Base-by-base conservation (phyloP, 768 basidiomycete species). In the Boletus reticulatus region DNA sequence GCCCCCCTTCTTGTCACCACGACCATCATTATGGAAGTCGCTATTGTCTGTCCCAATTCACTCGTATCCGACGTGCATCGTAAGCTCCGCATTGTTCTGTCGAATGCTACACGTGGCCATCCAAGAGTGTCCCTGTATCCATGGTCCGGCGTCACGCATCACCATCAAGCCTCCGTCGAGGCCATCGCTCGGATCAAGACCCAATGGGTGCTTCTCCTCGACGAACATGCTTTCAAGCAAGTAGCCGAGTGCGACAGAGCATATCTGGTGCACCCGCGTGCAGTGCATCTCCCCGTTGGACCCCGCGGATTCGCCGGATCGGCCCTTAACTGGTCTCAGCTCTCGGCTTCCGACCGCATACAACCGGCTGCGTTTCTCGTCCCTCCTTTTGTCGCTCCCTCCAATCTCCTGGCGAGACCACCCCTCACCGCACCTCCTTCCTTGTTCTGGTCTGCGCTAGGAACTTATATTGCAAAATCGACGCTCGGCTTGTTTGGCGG, bases 311-410 rank as follows among this genome's bases (percentile, higher is more conserved):
- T 72, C 27, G 49, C 61, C 10, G 66, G 55, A 17, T 55, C 63
- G 3, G 50, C 66, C 12, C 55, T 45, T 29, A 67, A 71, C 52
- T 60, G 59, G 36, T 67, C 73, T n/a, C 76, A 68, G 46, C 55
- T 77, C 42, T 49, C 58, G n/a, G 65, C 73, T 6, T 67, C 71
- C 10, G 62, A 64, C 0, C 55, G 57, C 9, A 63, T 72, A 20
- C 74, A 73, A 31, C 66, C 76, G 24, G 83, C 80, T 4, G 65
- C 72, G 4, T 83, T 80, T 66, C 72, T 89, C 3, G 63, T 82
- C 4, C 88, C 88, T 16, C 88, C 88, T 3, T 83, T 89, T 57
- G 72, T 85, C 7, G 59, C 81, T 31, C 79, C 79, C 11, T 47
- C 62, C 1, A 41, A 22, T 34, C 63, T 72, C 24, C 51, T 76